phyloP scores from a whole-genome alignment of 2,329 filamentous ascomycete genomes.

The Xylaria sp. region DNA sequence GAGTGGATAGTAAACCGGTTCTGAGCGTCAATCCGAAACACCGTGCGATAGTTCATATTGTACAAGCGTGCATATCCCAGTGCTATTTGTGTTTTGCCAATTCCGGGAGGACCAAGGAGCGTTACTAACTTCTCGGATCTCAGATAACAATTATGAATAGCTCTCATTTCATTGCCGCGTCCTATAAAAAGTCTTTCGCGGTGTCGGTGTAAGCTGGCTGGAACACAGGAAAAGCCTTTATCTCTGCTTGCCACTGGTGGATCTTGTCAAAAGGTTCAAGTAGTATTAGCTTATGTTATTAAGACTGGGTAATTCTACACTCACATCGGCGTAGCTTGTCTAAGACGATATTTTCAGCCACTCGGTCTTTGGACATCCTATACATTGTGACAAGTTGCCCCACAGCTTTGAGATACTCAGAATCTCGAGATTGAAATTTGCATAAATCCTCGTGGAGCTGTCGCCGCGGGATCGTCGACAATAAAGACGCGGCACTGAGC shows the following conservation, averaged over 20 bases:
- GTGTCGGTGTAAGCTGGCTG: neutral
- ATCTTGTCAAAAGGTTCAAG: neutral
- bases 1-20: neutral
- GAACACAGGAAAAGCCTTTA: neutral
- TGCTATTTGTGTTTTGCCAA: conserved; percentile 6
- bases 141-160: neutral
- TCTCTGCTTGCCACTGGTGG: neutral
- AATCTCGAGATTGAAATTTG: neutral
- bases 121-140: neutral
- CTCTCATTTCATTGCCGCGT: neutral
- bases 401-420: neutral
- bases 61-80: neutral
- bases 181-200: neutral
- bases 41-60: neutral
- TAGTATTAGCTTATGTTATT: too few species aligned
- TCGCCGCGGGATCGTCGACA: neutral
- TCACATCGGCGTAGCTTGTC: neutral
- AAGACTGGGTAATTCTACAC: neutral
- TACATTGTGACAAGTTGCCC: neutral
- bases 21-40: neutral
- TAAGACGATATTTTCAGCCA: neutral
- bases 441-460: neutral
- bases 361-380: neutral
- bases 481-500: neutral
- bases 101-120: neutral